Evolutionary conservation across 1,139 yeast genomes (phyloP).

Genomic region (Pichiaceae sp.): DNA sequence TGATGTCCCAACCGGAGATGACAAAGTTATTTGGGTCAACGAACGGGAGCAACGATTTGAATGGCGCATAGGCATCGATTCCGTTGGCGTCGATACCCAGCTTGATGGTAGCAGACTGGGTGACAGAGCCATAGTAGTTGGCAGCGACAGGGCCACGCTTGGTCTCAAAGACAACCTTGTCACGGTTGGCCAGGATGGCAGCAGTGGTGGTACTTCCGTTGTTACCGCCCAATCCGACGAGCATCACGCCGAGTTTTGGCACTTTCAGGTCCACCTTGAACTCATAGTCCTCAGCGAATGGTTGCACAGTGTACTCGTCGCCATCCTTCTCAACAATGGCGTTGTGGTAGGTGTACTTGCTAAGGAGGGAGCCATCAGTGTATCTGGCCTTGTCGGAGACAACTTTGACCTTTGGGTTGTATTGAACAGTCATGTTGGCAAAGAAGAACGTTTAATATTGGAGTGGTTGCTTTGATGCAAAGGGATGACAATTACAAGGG

Average conservation of each 20-base stretch:
- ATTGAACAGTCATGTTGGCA: constrained; percentile 5
- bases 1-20: constrained; percentile 94
- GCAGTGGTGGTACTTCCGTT: constrained; percentile 90
- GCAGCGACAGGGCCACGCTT: constrained; percentile 76
- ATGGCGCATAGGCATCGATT: constrained; percentile 87
- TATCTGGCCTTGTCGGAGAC: constrained; percentile 55
- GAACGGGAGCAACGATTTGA: constrained; percentile 82
- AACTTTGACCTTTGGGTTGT: constrained; percentile 41
- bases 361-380: constrained; percentile 50
- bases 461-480: no score
- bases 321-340: constrained; percentile 44
- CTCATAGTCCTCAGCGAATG: constrained; percentile 66
- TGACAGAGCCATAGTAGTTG: constrained; percentile 92
- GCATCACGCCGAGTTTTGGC: constrained; percentile 82
- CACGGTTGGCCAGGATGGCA: constrained; percentile 78
- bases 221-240: constrained; percentile 95
- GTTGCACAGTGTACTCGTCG: constrained; percentile 53
- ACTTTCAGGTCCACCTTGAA: constrained; percentile 78
- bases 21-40: constrained; percentile 86
- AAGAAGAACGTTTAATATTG: no score
- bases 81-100: constrained; percentile 80
- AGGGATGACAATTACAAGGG: no score
- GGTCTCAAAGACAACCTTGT: constrained; percentile 69
- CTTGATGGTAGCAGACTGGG: constrained; percentile 86
- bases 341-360: constrained; percentile 68